Evolutionary conservation across 2,329 filamentous ascomycete genomes (phyloP).

Genomic region (Coniochaeta prunicola): DNA sequence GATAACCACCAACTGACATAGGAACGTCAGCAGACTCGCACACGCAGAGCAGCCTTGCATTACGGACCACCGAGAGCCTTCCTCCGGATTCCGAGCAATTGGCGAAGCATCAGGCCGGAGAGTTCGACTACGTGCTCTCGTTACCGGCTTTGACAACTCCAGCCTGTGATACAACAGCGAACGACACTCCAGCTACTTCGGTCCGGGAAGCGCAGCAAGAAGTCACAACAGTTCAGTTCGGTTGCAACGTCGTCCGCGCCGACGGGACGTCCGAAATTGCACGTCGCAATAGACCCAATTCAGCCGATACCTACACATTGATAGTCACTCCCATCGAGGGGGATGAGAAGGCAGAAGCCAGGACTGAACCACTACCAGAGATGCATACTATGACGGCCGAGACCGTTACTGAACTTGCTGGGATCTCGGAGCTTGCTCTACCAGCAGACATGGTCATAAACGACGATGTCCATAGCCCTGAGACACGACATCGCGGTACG

Average conservation of each 20-base stretch:
- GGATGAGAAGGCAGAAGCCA: constrained; percentile 7
- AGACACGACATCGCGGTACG: neutral
- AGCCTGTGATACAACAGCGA: neutral
- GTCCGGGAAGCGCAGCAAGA: neutral
- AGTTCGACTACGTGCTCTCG: constrained; percentile 43
- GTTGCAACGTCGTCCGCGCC: constrained; percentile 44
- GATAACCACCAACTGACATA: neutral
- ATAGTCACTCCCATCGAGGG: constrained; percentile 36
- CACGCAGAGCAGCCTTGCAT: neutral
- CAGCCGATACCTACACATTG: constrained; percentile 34
- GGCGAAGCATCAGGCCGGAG: constrained; percentile 36
- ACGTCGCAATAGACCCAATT: constrained; percentile 12
- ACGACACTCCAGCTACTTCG: neutral
- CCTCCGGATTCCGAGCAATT: constrained; percentile 19
- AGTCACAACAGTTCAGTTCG: constrained; percentile 32
- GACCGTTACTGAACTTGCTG: neutral
- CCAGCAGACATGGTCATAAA: neutral
- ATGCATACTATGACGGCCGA: neutral
- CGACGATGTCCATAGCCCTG: neutral
- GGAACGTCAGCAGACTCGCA: neutral
- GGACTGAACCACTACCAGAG: constrained; percentile 11
- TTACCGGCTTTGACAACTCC: constrained; percentile 18
- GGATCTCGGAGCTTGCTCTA: neutral
- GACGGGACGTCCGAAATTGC: constrained; percentile 16
- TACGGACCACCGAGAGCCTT: neutral